These are phyloP conservation scores for Phtheirospermum japonicum DNA, from an alignment of 257 asterid species.

Conservation along the genomic window DNA sequence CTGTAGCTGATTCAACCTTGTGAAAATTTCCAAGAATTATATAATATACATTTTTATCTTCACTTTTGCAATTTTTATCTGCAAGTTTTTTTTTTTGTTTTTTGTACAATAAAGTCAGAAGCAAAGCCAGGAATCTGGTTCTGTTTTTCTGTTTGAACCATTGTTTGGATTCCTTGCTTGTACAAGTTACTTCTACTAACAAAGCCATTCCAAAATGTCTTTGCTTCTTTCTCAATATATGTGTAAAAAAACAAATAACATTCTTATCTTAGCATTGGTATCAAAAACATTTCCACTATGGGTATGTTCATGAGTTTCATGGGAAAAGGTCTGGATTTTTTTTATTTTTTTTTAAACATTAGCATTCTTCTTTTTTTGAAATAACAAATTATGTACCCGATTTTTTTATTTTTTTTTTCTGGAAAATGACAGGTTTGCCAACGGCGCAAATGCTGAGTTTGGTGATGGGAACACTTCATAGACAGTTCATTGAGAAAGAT, in stretches of 20 bases:
- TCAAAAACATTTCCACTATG: constrained; percentile 38
- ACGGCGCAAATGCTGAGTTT: constrained; percentile 53
- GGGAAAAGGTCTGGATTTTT: constrained; percentile 74
- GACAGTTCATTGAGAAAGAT: constrained; percentile 54
- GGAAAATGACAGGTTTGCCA: constrained; percentile 52
- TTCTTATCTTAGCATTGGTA: neutral
- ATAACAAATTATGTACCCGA: too few relatives aligned
- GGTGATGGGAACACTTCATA: constrained; percentile 68
- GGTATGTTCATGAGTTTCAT: constrained; percentile 67
- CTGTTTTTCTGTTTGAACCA: constrained; percentile 6
- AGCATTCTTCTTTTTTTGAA: too few relatives aligned
- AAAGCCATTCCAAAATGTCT: constrained; percentile 45
- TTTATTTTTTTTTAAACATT: too few relatives aligned
- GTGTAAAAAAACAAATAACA: neutral
- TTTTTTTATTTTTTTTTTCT: neutral
- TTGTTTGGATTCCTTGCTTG: constrained; percentile 55
- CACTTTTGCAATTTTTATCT: too few relatives aligned
- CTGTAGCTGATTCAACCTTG: constrained; percentile 41
- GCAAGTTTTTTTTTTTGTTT: too few relatives aligned
- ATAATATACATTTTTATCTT: too few relatives aligned
- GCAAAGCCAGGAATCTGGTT: constrained; percentile 46
- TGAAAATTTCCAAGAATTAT: too few relatives aligned
- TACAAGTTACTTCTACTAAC: constrained; percentile 15
- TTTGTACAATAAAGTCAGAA: constrained; percentile 23
- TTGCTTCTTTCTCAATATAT: constrained; percentile 18